Evolutionary conservation across 805 yeast species (phyloP).

Genomic region (Nakazawaea pomicola): DNA sequence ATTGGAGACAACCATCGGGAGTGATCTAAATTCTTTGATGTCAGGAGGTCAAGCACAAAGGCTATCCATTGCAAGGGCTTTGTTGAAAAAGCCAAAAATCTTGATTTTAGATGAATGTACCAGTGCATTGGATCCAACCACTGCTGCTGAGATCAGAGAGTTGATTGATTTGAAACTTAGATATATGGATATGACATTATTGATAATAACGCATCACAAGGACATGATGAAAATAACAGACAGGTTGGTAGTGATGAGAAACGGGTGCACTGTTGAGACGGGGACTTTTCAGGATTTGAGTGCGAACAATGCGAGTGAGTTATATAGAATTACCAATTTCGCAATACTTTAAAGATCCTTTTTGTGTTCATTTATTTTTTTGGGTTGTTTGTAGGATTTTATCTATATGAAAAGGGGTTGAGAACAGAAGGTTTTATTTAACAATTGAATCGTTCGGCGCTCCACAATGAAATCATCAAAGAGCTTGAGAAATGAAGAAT

Average conservation of each 20-base stretch:
- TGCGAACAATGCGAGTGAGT: constrained; percentile 6
- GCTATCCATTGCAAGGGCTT: constrained; percentile 76
- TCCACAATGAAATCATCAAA: too few relatives aligned
- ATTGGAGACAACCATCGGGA: constrained; percentile 55
- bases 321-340: constrained; percentile 7
- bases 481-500: too few relatives aligned
- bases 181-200: constrained; percentile 31
- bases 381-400: too few relatives aligned
- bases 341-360: too few relatives aligned
- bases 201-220: constrained; percentile 71
- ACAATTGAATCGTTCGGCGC: background rate
- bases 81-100: constrained; percentile 58
- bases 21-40: constrained; percentile 36
- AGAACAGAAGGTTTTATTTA: too few relatives aligned
- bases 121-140: constrained; percentile 73
- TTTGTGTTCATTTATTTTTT: too few relatives aligned
- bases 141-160: constrained; percentile 43
- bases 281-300: constrained; percentile 28
- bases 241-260: constrained; percentile 39
- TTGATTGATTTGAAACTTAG: constrained; percentile 36
- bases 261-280: constrained; percentile 43
- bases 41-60: constrained; percentile 94
- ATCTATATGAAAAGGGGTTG: background rate
- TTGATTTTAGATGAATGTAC: constrained; percentile 89
- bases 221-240: constrained; percentile 61